Base-by-base conservation (phyloP, 129 eudicot species). In the Apium graveolens region DNA sequence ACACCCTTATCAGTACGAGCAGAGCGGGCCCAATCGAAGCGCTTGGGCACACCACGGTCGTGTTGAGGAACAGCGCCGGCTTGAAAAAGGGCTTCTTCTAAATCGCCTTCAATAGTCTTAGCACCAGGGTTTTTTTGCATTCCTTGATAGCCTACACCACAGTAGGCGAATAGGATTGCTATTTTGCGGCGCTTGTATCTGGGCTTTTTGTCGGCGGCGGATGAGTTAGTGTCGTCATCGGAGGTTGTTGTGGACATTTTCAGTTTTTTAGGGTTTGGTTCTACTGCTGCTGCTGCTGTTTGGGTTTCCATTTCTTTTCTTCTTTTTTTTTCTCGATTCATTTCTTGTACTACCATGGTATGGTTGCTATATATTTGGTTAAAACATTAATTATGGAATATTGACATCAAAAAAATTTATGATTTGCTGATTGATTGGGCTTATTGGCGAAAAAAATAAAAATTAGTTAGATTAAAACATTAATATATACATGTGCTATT, bases 81-180 rank as follows among this genome's bases (percentile, higher is more conserved):
- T 31, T 80, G 78, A 74, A 69, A 94, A 24, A 94, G 96, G 43
- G 98, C 98, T 83, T 94, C 92, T 83, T 91, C 93, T n/a, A 94
- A 85, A 80, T 94, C 98, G 12, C 93, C 93, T 85, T 94, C 98
- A 74, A 94, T 94, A 45, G 98, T 94, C 84, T 94, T 94, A 78
- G 98, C 97, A 5, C 96, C 98, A 2, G 97, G 98, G 82, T 94
- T 94, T 26, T 87, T 91, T 76, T 94, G 98, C 98, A 94, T 94
- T 0, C 98, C 98, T 80, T 91, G 96, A 78, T 94, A 94, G 37
- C 98, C 97, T 3, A 88, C 97, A 44, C 98, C 98, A 78, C 97
- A 91, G 80, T 94, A 94, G 9, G 97, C 98, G 71, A 94, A 91
- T 80, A 91, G 82, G 2, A 94, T 90, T 0, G 98, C 97, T 51